phyloP scores from a whole-genome alignment of 2,329 filamentous ascomycete species.

The Dactylellina leptospora region DNA sequence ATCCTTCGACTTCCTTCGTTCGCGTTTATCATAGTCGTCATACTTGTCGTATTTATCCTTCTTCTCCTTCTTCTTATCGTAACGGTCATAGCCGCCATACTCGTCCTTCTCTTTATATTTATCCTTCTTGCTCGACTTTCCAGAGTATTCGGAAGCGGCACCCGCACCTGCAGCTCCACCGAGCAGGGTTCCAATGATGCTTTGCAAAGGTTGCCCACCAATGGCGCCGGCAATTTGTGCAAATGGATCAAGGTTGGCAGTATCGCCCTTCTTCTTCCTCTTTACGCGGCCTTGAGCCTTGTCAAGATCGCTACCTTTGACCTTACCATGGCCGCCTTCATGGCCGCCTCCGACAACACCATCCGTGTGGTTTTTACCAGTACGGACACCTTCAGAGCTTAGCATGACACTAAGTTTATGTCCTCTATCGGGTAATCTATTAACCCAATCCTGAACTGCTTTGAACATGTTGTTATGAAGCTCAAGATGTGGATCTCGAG shows the following conservation, averaged over 20 bases:
- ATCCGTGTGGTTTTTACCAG: slow-evolving; percentile 77
- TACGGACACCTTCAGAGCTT: slow-evolving; percentile 81
- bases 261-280: slow-evolving; percentile 56
- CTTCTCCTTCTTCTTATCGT: slow-evolving; percentile 38
- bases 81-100: slow-evolving; percentile 27
- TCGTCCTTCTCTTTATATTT: slow-evolving; percentile 42
- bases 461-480: slow-evolving; percentile 74
- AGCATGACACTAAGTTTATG: slow-evolving; percentile 77
- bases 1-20: slow-evolving; percentile 46
- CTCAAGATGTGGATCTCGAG: slow-evolving; percentile 70
- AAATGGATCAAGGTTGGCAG: slow-evolving; percentile 51
- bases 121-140: slow-evolving; percentile 36
- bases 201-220: slow-evolving; percentile 53
- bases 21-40: slow-evolving; percentile 29
- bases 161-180: slow-evolving; percentile 43
- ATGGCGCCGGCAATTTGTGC: slow-evolving; percentile 51
- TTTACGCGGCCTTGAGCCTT: slow-evolving; percentile 54
- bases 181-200: slow-evolving; percentile 54
- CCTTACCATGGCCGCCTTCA: slow-evolving; percentile 56
- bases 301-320: slow-evolving; percentile 55
- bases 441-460: slow-evolving; percentile 73
- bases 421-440: slow-evolving; percentile 72
- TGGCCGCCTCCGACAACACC: slow-evolving; percentile 55
- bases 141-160: slow-evolving; percentile 25
- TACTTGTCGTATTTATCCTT: slow-evolving; percentile 52